Evolutionary conservation across 805 yeast genomes (phyloP).

Genomic region (Isabelozyma heimii): DNA sequence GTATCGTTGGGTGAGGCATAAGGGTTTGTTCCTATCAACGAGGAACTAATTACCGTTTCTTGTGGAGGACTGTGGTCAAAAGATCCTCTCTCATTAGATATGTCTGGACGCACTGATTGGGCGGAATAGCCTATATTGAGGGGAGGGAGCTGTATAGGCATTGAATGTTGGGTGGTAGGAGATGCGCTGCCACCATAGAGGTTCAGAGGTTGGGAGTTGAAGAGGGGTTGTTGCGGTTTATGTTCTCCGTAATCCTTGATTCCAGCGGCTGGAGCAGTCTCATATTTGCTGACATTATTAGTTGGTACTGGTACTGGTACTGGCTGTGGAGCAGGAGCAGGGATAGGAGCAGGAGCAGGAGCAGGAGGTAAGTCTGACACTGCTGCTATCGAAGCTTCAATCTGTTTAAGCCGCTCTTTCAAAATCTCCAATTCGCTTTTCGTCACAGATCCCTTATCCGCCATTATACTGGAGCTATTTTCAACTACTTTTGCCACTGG

Average conservation of each 20-base stretch:
- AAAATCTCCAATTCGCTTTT: conserved; percentile 13
- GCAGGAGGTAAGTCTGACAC: neutral
- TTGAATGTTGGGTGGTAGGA: neutral
- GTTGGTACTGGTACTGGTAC: neutral
- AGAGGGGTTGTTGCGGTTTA: neutral
- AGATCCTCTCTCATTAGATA: neutral
- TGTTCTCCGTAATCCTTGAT: neutral
- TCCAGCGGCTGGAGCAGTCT: neutral
- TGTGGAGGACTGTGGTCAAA: neutral
- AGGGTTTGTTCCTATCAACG: conserved; percentile 21
- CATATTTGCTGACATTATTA: neutral
- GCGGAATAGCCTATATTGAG: conserved; percentile 2
- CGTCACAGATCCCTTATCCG: neutral
- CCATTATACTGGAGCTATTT: neutral
- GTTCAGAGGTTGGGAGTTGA: neutral
- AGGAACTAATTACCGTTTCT: too few relatives aligned
- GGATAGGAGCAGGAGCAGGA: neutral
- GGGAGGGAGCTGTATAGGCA: conserved; percentile 7
- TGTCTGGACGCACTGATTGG: neutral
- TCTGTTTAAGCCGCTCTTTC: conserved; percentile 14
- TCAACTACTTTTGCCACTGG: neutral
- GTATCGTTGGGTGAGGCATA: conserved; percentile 22
- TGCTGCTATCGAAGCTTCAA: conserved; percentile 11
- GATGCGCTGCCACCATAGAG: neutral
- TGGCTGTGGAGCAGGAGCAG: neutral